Evolutionary conservation across 139 green algal species (phyloP).

Genomic region (Chlorella sp.): DNA sequence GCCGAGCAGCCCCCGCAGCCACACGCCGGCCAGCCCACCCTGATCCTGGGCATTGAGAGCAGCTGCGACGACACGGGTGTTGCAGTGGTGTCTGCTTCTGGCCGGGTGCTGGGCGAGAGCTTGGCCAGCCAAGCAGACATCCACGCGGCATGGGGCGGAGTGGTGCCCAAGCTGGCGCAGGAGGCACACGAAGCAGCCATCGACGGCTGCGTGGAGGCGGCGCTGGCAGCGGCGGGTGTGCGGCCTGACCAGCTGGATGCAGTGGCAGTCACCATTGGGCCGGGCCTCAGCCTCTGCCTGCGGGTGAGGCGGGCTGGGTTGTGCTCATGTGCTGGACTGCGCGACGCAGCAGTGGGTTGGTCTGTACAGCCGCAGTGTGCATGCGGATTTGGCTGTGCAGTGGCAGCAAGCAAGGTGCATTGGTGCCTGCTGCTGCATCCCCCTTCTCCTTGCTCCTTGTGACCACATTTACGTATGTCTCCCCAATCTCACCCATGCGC

Average conservation of each 20-base stretch:
- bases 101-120: slow-evolving; percentile 81
- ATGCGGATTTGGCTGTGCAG: no score
- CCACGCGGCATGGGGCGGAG: slow-evolving; percentile 91
- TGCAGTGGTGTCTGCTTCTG: slow-evolving; percentile 83
- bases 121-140: slow-evolving; percentile 90
- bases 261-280: slow-evolving; percentile 95
- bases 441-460: no score
- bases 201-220: slow-evolving; percentile 82
- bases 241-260: slow-evolving; percentile 66
- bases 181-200: slow-evolving; percentile 93
- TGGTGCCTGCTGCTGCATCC: background rate
- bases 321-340: no score
- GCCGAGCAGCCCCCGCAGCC: background rate
- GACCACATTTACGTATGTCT: no score
- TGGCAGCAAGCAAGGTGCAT: no score
- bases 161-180: slow-evolving; percentile 93
- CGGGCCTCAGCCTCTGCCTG: slow-evolving; percentile 95
- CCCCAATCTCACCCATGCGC: background rate
- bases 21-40: background rate
- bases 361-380: no score
- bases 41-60: slow-evolving; percentile 96
- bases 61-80: slow-evolving; percentile 97
- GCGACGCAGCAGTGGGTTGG: no score
- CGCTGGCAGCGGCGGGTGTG: slow-evolving; percentile 71
- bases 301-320: slow-evolving; percentile 45